Percentiles rank a stretch among this genome's conserved stretches.
These are phyloP conservation scores for Collybia mongolica DNA, from an alignment of 768 basidiomycete genomes.

Conservation along the genomic window DNA sequence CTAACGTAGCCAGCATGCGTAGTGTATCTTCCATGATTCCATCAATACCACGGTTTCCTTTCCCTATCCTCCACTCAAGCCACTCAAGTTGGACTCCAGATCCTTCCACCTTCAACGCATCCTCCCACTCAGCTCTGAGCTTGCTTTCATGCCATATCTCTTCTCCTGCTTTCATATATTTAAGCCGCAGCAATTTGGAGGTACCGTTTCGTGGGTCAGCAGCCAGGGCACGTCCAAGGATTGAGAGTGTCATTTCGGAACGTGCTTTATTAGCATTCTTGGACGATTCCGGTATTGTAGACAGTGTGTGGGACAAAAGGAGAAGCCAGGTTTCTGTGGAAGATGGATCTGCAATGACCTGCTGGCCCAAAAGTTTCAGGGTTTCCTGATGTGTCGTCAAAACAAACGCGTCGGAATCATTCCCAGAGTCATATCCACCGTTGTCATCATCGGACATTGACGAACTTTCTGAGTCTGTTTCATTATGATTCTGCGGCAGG, in stretches of 20 bases:
- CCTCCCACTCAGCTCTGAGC: slow-evolving; percentile 66
- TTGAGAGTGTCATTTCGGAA: slow-evolving; percentile 67
- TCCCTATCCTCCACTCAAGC: slow-evolving; percentile 72
- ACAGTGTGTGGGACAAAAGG: slow-evolving; percentile 61
- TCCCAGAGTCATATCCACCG: slow-evolving; percentile 33
- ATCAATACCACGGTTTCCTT: slow-evolving; percentile 44
- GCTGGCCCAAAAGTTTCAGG: slow-evolving; percentile 57
- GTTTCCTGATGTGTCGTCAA: slow-evolving; percentile 59
- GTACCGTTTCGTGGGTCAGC: slow-evolving; percentile 49
- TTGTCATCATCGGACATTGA: slow-evolving; percentile 9
- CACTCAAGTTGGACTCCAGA: slow-evolving; percentile 74
- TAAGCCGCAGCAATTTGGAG: slow-evolving; percentile 54
- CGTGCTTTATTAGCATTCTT: slow-evolving; percentile 70
- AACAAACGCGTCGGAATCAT: slow-evolving; percentile 27
- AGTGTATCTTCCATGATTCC: slow-evolving; percentile 51
- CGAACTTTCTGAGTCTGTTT: slow-evolving; percentile 21
- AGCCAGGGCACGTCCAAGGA: slow-evolving; percentile 62
- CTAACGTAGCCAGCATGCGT: slow-evolving; percentile 44
- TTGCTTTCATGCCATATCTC: slow-evolving; percentile 64
- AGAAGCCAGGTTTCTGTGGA: slow-evolving; percentile 60
- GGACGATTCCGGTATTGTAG: slow-evolving; percentile 56
- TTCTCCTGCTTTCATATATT: slow-evolving; percentile 71
- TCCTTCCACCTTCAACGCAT: slow-evolving; percentile 51
- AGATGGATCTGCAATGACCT: slow-evolving; percentile 48
- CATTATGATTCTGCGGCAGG: slow-evolving; percentile 20